Percentiles rank a stretch among this genome's conserved stretches.
phyloP scores from a whole-genome alignment of 805 yeast species.

The Metschnikowia proteae region DNA sequence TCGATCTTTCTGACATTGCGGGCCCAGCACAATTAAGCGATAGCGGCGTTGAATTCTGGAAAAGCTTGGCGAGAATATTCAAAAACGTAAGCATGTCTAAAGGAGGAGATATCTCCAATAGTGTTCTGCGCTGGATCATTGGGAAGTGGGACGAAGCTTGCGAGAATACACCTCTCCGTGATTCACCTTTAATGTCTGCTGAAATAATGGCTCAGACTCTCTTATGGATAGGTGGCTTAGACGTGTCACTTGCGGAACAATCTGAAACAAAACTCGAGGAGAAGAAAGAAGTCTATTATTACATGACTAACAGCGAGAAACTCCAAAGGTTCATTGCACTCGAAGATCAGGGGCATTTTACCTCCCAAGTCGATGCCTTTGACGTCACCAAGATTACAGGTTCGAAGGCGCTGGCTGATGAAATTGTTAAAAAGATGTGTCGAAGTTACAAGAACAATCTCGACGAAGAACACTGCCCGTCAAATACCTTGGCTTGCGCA shows the following conservation, averaged over 20 bases:
- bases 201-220: not conserved
- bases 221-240: constrained; percentile 1
- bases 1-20: constrained; percentile 53
- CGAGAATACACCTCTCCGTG: not conserved
- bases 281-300: not conserved
- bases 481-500: not conserved
- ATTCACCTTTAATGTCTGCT: not conserved
- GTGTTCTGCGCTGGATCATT: constrained; percentile 49
- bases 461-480: not conserved
- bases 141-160: constrained; percentile 37
- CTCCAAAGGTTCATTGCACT: constrained; percentile 7
- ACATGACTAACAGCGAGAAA: constrained; percentile 7
- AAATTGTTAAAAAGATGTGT: not conserved
- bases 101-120: constrained; percentile 21
- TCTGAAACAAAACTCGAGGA: not conserved
- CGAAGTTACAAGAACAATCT: not conserved
- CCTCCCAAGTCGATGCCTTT: not conserved
- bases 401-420: constrained; percentile 1
- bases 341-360: not conserved
- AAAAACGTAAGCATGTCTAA: constrained; percentile 28
- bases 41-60: constrained; percentile 1
- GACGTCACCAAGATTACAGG: not conserved
- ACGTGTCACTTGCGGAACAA: not conserved
- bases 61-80: constrained; percentile 32
- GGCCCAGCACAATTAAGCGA: constrained; percentile 46